Evolutionary conservation across 176 grass and related monocot genomes (phyloP).

Genomic region (Dendrocalamus sinicus): DNA sequence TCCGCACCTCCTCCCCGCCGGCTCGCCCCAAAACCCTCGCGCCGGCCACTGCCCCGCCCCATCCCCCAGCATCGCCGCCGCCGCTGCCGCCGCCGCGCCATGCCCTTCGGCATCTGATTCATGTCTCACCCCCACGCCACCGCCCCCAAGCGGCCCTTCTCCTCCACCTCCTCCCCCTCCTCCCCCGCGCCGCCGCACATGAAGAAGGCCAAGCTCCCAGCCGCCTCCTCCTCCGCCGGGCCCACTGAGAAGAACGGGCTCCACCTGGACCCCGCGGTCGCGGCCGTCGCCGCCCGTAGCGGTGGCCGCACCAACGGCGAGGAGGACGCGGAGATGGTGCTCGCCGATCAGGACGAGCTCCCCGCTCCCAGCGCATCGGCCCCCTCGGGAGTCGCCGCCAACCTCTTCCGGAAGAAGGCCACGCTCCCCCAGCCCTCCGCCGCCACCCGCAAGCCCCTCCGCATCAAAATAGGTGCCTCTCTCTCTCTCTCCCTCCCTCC

Average conservation of each 20-base stretch:
- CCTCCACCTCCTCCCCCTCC: constrained; percentile 38
- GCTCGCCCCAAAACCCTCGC: constrained; percentile 41
- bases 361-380: constrained; percentile 30
- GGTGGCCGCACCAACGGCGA: constrained; percentile 40
- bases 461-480: constrained; percentile 83
- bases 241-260: constrained; percentile 65
- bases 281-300: constrained; percentile 19
- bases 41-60: constrained; percentile 19
- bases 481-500: background rate
- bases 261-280: constrained; percentile 42
- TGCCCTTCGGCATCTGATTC: constrained; percentile 59
- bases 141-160: constrained; percentile 58
- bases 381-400: constrained; percentile 63
- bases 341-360: constrained; percentile 72
- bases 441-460: constrained; percentile 77
- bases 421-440: constrained; percentile 79
- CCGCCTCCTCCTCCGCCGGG: constrained; percentile 29
- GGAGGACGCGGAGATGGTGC: constrained; percentile 67
- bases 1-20: constrained; percentile 36
- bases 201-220: constrained; percentile 68
- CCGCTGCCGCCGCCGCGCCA: constrained; percentile 33
- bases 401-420: constrained; percentile 94
- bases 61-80: background rate
- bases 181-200: constrained; percentile 49
- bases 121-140: constrained; percentile 65